These are phyloP conservation scores for Ambrosia artemisiifolia DNA, from an alignment of 129 eudicot genomes.

Conservation along the genomic window DNA sequence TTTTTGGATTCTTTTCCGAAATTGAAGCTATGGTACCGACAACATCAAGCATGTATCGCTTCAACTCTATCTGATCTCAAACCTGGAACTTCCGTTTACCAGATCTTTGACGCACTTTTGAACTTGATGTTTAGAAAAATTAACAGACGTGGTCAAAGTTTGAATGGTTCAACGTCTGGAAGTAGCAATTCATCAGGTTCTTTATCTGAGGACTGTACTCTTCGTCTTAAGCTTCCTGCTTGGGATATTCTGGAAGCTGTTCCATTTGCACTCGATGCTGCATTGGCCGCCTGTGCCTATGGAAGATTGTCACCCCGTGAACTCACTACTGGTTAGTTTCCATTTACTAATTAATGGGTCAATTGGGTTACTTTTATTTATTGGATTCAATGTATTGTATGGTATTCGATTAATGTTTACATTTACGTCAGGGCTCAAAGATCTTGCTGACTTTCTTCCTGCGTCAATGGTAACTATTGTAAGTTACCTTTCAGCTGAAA, in stretches of 20 bases:
- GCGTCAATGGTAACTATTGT: constrained; percentile 90
- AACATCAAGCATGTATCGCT: constrained; percentile 86
- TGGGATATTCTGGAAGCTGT: constrained; percentile 99
- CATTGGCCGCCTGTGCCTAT: constrained; percentile 84
- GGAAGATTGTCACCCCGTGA: constrained; percentile 92
- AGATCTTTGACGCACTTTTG: constrained; percentile 75
- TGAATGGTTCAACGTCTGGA: constrained; percentile 55
- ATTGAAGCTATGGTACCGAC: constrained; percentile 77
- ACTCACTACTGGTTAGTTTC: constrained; percentile 74
- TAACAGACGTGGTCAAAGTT: constrained; percentile 50
- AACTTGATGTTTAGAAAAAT: constrained; percentile 69
- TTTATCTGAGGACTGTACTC: constrained; percentile 54
- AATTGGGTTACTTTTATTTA: background rate
- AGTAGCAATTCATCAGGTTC: constrained; percentile 71
- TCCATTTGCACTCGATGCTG: constrained; percentile 95
- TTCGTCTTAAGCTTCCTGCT: constrained; percentile 71
- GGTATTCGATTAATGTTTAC: background rate
- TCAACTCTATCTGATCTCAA: constrained; percentile 86
- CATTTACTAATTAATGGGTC: background rate
- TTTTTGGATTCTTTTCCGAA: constrained; percentile 85
- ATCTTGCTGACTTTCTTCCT: constrained; percentile 93
- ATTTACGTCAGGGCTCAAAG: constrained; percentile 70
- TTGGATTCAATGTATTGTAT: background rate
- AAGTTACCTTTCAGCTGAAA: constrained; percentile 96
- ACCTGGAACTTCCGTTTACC: constrained; percentile 87